These are phyloP conservation scores for Talaromyces proteolyticus DNA, from an alignment of 495 filamentous ascomycete genomes.

Conservation along the genomic window DNA sequence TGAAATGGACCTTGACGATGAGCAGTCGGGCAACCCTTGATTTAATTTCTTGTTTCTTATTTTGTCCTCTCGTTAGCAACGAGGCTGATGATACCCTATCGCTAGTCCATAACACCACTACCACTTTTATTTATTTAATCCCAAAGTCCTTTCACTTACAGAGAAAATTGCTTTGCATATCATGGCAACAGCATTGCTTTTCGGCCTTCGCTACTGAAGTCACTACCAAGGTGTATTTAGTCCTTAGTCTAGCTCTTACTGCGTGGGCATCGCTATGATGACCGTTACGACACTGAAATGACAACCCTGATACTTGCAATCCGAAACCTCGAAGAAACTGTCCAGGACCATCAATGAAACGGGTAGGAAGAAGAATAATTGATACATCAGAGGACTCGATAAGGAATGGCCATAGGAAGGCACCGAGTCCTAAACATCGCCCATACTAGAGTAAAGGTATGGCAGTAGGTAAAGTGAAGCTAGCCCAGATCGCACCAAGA, in stretches of 20 bases:
- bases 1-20: constrained; percentile 44
- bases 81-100: constrained; percentile 3
- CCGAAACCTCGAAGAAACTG: not conserved
- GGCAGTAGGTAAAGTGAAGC: too few relatives aligned
- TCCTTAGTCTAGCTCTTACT: not conserved
- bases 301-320: not conserved
- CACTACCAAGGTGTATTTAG: not conserved
- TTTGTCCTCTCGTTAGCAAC: not conserved
- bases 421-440: too few relatives aligned
- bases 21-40: not conserved
- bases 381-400: too few relatives aligned
- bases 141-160: too few relatives aligned
- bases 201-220: not conserved
- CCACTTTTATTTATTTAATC: not conserved
- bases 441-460: too few relatives aligned
- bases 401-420: too few relatives aligned
- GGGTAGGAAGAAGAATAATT: too few relatives aligned
- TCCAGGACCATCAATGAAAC: not conserved
- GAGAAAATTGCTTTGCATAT: too few relatives aligned
- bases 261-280: not conserved
- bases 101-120: not conserved
- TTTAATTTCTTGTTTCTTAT: not conserved
- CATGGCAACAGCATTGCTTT: too few relatives aligned
- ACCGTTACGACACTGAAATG: not conserved
- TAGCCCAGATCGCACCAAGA: too few relatives aligned